Evolutionary conservation across 208 protist species (phyloP), one percentile per base, ranked within the genome.

Genomic region (Baffinella frigidus): DNA sequence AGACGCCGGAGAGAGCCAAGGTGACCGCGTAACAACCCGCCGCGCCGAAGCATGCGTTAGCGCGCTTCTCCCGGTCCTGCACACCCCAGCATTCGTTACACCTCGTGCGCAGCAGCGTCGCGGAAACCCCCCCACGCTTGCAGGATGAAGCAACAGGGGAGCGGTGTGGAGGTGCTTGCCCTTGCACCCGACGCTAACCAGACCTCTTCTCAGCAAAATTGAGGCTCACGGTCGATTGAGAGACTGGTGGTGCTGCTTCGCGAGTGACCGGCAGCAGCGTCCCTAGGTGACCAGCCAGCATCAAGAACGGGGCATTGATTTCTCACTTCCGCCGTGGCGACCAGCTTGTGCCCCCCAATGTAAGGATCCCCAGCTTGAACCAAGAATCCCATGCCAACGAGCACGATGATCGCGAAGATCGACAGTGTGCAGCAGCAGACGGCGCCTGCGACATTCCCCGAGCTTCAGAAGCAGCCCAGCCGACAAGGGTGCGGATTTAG

Each of bases 401-500:
- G 43, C 35, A 90, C 83, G 20, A 90, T 41, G 61, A 90, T 90
- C 33, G 51, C 83, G 38, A 90, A 90, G 17, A 90, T 51, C 17
- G 83, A 90, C 56, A 90, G 43, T 30, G 83, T 90, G 61, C 83
- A 90, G 64, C 83, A 90, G 64, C 83, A 90, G 27, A 90, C 83
- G 30, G 83, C 83, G 48, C 83, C 83, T 90, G 83, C 41, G 30
- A n/a, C n/a, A n/a, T n/a, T n/a, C n/a, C n/a, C n/a, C n/a, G n/a
- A n/a, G n/a, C n/a, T n/a, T n/a, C n/a, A n/a, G n/a, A n/a, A n/a
- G n/a, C n/a, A n/a, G n/a, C n/a, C n/a, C n/a, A n/a, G n/a, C n/a
- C n/a, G n/a, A n/a, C n/a, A n/a, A n/a, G n/a, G n/a, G n/a, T n/a
- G n/a, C n/a, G n/a, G n/a, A n/a, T n/a, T n/a, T n/a, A n/a, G n/a